Base-by-base conservation (phyloP, 1,284 basidiomycete genomes). In the Ustilago hordei region DNA sequence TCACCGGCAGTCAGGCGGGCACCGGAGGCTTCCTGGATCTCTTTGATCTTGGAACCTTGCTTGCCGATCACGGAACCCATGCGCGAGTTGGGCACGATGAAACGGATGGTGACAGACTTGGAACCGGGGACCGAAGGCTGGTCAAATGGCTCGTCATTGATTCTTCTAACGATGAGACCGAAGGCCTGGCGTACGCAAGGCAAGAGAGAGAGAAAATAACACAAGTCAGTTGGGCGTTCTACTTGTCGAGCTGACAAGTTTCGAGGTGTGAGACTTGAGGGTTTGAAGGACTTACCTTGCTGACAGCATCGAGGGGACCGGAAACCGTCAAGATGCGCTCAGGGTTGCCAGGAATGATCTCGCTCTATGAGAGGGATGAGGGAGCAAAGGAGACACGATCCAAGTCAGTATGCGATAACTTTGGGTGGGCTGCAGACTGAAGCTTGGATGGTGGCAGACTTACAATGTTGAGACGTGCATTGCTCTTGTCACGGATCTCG, bases 31-130 rank as follows among this genome's bases (percentile, higher is more conserved):
- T 99, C 97, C 87, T 99, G 97, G 82, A 99, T 99, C 88, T 99
- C 97, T 88, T 98, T 99, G 87, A 99, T 99, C 88, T 99, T 99
- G 61, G 92, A 92, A 32, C 97, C 97, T 76, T 92, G 93, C 87
- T 97, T 98, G 72, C 97, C 97, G 83, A 99, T 99, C 69, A 99
- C 95, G 39, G 95, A 97, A 41, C 97, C 97, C 97, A 99, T 99
- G 69, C 96, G 92, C 17, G 95, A 96, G 88, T 99, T 98, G 79
- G 97, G 97, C 60, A 99, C 96, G 91, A 99, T 98, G 68, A 81
- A 87, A 87, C 98, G 97, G 89, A 99, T 98, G 32, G 97, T 99
- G 64, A 98, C 96, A 31, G 97, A 95, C 67, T 96, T 91, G 82
- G 95, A 97, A 64, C 97, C 97, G 50, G 97, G 97, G 7, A 99